Conservation (phyloP, 768 basidiomycete genomes). For the Ramaria rubella region DNA sequence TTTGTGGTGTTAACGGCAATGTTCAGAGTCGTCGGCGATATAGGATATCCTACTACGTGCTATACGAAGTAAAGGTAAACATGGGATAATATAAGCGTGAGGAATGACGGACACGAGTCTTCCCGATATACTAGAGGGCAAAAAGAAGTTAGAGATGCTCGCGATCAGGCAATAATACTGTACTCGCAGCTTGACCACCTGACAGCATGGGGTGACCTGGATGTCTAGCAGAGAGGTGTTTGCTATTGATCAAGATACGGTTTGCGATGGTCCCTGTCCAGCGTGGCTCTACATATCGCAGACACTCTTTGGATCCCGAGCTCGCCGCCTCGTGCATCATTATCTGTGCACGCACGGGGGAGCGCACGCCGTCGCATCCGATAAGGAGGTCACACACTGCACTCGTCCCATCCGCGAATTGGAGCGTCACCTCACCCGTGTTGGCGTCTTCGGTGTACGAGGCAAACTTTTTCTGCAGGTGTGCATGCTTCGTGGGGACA, state of each 20-base stretch:
- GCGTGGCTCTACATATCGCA: constrained; percentile 37
- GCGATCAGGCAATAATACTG: not conserved
- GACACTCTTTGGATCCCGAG: not conserved
- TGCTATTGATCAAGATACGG: constrained; percentile 50
- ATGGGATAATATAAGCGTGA: not conserved
- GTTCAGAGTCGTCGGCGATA: constrained; percentile 38
- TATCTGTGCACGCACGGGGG: constrained; percentile 36
- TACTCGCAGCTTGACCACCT: not conserved
- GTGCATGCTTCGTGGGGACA: constrained; percentile 40
- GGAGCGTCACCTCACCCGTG: constrained; percentile 35
- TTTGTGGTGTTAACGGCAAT: constrained; percentile 24
- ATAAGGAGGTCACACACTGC: constrained; percentile 59
- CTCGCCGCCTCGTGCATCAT: constrained; percentile 26
- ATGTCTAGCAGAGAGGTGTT: constrained; percentile 28
- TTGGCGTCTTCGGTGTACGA: constrained; percentile 16
- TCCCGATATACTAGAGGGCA: not conserved
- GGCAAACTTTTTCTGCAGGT: constrained; percentile 52
- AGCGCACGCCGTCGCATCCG: constrained; percentile 66
- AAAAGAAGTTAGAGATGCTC: not conserved
- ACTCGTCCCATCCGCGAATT: constrained; percentile 56
- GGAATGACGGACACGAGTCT: not conserved
- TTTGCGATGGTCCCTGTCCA: constrained; percentile 60
- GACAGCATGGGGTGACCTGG: constrained; percentile 1
- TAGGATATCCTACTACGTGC: constrained; percentile 45
- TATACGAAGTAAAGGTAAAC: constrained; percentile 13